Evolutionary conservation across 2,329 filamentous ascomycete species (phyloP).

Genomic region (Trichothecium roseum): DNA sequence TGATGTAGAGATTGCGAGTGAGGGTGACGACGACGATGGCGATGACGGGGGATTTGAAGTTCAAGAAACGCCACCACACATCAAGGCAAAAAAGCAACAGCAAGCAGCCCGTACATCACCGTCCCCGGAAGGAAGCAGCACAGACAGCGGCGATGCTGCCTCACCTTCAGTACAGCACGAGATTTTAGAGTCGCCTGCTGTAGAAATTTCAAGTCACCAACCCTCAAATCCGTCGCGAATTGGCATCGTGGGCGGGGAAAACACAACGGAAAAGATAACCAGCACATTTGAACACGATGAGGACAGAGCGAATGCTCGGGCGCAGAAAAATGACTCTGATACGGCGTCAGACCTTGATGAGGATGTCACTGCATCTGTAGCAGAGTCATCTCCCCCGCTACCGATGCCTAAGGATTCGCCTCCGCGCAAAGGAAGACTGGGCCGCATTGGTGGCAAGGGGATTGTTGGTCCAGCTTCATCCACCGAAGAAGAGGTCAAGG

Average conservation of each 20-base stretch:
- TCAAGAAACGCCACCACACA: constrained; percentile 3
- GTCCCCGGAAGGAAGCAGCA: too few species aligned
- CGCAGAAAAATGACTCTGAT: constrained; percentile 18
- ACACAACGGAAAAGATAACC: too few species aligned
- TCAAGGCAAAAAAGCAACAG: constrained; percentile 3
- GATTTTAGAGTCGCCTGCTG: too few species aligned
- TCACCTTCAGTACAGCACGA: too few species aligned
- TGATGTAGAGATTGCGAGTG: constrained; percentile 5
- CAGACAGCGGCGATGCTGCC: too few species aligned
- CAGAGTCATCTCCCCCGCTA: constrained; percentile 10
- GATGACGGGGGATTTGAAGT: background rate
- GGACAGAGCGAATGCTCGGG: constrained; percentile 4
- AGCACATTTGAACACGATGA: constrained; percentile 2
- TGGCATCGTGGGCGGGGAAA: too few species aligned
- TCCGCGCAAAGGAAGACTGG: constrained; percentile 22
- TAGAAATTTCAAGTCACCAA: too few species aligned
- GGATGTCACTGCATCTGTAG: constrained; percentile 13
- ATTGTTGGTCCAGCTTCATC: background rate
- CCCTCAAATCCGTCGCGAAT: too few species aligned
- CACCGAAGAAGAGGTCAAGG: background rate
- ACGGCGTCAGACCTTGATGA: constrained; percentile 32
- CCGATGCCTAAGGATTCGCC: constrained; percentile 11
- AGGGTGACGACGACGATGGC: constrained; percentile 5
- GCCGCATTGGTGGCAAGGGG: constrained; percentile 27
- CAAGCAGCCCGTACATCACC: constrained; percentile 6